Conservation (phyloP, 495 filamentous ascomycete species). For the Penicillium argentinense region DNA sequence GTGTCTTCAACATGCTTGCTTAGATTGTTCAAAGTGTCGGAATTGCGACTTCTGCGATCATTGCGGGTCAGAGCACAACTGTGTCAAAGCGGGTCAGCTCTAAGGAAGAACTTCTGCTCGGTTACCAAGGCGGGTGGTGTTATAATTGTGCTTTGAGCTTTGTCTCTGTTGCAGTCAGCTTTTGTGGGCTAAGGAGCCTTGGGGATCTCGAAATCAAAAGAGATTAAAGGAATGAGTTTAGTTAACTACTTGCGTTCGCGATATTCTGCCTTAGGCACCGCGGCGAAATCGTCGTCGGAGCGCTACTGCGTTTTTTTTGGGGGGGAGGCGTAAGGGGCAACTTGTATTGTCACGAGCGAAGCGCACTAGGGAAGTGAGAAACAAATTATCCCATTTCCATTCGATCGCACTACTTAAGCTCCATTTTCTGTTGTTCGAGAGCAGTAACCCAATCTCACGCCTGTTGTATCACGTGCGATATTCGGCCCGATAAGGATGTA, state of each 20-base stretch:
- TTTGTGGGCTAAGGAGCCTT: constrained; percentile 37
- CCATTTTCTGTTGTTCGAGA: no score
- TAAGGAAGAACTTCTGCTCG: constrained; percentile 34
- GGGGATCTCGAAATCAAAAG: constrained; percentile 24
- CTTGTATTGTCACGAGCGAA: no score
- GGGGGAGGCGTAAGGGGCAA: no score
- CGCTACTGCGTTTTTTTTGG: no score
- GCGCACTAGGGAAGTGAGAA: no score
- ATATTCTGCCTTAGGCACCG: no score
- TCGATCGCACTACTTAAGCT: no score
- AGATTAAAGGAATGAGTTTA: neutral
- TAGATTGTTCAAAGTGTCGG: constrained; percentile 57
- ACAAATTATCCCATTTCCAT: no score
- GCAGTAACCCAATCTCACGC: no score
- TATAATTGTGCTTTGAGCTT: constrained; percentile 43
- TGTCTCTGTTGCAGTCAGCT: constrained; percentile 34
- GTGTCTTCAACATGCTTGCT: constrained; percentile 55
- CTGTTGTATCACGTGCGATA: no score
- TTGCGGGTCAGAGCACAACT: constrained; percentile 44
- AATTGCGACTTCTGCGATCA: constrained; percentile 47
- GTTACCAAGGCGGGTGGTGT: constrained; percentile 56
- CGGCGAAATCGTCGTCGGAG: no score
- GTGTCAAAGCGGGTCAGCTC: constrained; percentile 19
- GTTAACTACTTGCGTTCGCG: no score
- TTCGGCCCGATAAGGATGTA: neutral